Percentiles rank a stretch among this genome's conserved stretches.
Evolutionary conservation across 108 stramenopile species (phyloP).

Genomic region (Skeletonema potamos): DNA sequence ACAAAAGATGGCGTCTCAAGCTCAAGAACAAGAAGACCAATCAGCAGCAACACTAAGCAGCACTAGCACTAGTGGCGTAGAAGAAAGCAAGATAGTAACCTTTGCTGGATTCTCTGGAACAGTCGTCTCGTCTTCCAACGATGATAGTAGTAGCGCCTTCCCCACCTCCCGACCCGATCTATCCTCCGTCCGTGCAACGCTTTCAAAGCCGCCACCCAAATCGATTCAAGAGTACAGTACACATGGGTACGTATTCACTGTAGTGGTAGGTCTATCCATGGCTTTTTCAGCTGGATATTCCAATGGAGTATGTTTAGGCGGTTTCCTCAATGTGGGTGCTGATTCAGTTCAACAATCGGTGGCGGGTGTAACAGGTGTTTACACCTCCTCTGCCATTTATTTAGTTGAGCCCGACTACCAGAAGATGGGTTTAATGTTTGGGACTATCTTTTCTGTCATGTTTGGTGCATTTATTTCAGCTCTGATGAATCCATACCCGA

Average conservation of each 20-base stretch:
- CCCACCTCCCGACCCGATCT: too few relatives aligned
- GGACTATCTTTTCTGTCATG: constrained; percentile 43
- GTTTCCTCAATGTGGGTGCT: not conserved
- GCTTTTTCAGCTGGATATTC: constrained; percentile 4
- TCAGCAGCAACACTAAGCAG: too few relatives aligned
- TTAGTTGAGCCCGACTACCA: not conserved
- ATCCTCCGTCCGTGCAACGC: too few relatives aligned
- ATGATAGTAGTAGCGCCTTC: too few relatives aligned
- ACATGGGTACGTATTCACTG: not conserved
- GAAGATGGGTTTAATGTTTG: not conserved
- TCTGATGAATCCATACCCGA: constrained; percentile 42
- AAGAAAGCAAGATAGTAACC: too few relatives aligned
- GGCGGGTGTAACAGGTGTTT: not conserved
- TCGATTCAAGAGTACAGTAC: not conserved
- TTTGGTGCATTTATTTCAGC: constrained; percentile 40
- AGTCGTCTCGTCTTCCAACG: too few relatives aligned
- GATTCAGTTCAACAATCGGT: not conserved
- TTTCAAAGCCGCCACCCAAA: not conserved
- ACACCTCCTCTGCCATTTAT: not conserved
- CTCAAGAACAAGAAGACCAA: too few relatives aligned
- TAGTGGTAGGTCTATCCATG: not conserved
- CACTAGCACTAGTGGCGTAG: too few relatives aligned
- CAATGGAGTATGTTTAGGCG: constrained; percentile 1
- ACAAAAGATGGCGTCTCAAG: too few relatives aligned
- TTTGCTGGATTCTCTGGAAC: too few relatives aligned